phyloP scores from a whole-genome alignment of 257 asterid genomes.

The Nemophila menziesii region DNA sequence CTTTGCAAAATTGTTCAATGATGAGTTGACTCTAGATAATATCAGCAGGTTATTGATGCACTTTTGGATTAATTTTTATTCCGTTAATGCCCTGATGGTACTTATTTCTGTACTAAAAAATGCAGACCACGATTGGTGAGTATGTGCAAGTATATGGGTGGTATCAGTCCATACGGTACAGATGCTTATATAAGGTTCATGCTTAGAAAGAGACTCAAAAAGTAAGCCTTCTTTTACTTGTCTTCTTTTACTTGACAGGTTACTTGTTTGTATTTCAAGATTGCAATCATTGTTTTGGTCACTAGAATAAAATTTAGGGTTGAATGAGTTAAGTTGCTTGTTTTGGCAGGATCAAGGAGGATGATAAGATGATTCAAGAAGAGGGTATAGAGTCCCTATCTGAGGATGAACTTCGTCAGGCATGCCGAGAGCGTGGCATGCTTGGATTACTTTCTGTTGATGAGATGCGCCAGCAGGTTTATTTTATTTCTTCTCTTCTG shows the following conservation, averaged over 20 bases:
- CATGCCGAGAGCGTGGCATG: slow-evolving; percentile 91
- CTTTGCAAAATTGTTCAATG: slow-evolving; percentile 85
- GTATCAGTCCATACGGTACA: slow-evolving; percentile 68
- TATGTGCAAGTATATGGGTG: slow-evolving; percentile 98
- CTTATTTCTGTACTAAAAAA: slow-evolving; percentile 2
- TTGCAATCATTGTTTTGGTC: neutral
- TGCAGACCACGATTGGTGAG: slow-evolving; percentile 85
- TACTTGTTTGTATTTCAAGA: neutral
- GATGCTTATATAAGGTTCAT: slow-evolving; percentile 79
- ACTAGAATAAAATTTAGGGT: neutral
- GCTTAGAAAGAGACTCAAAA: slow-evolving; percentile 68
- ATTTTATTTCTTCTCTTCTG: neutral
- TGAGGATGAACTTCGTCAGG: slow-evolving; percentile 89
- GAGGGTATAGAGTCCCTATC: slow-evolving; percentile 91
- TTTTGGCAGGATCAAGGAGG: slow-evolving; percentile 54
- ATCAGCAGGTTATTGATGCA: slow-evolving; percentile 60
- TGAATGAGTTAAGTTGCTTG: slow-evolving; percentile 1
- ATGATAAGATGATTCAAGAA: slow-evolving; percentile 77
- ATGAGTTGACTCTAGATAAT: slow-evolving; percentile 83
- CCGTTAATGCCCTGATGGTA: neutral
- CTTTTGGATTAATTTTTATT: neutral
- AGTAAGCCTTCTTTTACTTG: slow-evolving; percentile 28
- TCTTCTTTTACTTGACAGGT: too few relatives aligned
- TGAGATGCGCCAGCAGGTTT: slow-evolving; percentile 88
- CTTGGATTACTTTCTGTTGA: slow-evolving; percentile 77